Evolutionary conservation across 768 basidiomycete species (phyloP).

Genomic region (Tephrocybe sp.): DNA sequence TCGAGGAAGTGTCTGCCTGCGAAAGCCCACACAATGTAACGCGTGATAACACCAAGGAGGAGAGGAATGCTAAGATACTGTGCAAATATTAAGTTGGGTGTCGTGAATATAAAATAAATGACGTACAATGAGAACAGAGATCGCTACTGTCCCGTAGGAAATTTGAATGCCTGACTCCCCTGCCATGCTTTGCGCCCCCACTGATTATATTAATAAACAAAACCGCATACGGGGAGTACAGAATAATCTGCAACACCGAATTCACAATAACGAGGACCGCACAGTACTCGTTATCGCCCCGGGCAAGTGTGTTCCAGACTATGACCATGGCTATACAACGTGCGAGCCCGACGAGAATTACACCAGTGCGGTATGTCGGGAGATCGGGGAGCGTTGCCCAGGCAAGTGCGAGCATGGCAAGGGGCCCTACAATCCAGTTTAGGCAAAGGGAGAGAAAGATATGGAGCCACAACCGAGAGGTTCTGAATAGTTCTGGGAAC

Average conservation of each 20-base stretch:
- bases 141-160: conserved; percentile 55
- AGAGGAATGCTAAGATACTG: conserved; percentile 86
- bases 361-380: conserved; percentile 70
- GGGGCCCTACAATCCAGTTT: conserved; percentile 81
- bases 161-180: conserved; percentile 37
- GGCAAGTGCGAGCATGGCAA: conserved; percentile 81
- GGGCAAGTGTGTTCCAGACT: conserved; percentile 77
- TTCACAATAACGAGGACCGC: conserved; percentile 82
- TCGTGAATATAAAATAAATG: not conserved
- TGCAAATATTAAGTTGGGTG: not conserved
- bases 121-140: conserved; percentile 71
- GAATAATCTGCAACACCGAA: conserved; percentile 71
- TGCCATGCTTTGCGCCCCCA: conserved; percentile 24
- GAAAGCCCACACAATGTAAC: conserved; percentile 47
- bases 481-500: conserved; percentile 54
- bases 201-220: conserved; percentile 75
- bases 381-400: conserved; percentile 86
- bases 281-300: conserved; percentile 69
- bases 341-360: conserved; percentile 80
- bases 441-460: conserved; percentile 63
- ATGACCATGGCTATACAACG: conserved; percentile 75
- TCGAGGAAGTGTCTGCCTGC: conserved; percentile 48
- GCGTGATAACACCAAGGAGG: conserved; percentile 65
- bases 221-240: conserved; percentile 73
- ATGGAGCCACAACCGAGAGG: conserved; percentile 61